Percentiles rank a stretch among this genome's conserved stretches.
Evolutionary conservation across 1,284 basidiomycete genomes (phyloP).

Genomic region (Cryptococcus sp.): DNA sequence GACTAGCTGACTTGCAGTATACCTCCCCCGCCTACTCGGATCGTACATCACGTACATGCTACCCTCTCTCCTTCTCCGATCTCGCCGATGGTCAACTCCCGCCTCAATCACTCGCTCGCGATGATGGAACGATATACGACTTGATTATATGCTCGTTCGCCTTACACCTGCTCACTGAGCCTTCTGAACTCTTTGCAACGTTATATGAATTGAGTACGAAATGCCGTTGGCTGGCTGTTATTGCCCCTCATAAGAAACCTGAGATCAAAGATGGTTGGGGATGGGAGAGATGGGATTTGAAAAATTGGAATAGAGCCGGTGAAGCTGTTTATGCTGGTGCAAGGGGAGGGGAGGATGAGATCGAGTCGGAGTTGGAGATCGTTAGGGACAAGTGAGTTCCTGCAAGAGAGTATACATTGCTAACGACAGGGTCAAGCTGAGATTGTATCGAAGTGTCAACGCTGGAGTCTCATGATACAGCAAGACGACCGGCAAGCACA

Average conservation of each 20-base stretch:
- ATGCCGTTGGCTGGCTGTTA: conserved; percentile 59
- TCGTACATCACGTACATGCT: conserved; percentile 54
- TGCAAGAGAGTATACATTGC: background rate
- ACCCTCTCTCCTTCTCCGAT: conserved; percentile 55
- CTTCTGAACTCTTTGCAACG: conserved; percentile 61
- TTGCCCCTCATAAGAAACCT: conserved; percentile 70
- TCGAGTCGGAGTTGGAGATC: conserved; percentile 50
- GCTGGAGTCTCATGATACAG: background rate
- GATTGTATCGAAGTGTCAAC: background rate
- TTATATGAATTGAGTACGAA: conserved; percentile 62
- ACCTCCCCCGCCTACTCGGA: conserved; percentile 54
- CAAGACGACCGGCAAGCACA: no score
- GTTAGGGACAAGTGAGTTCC: conserved; percentile 56
- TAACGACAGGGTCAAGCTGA: background rate
- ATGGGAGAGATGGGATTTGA: conserved; percentile 63
- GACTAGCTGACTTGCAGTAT: conserved; percentile 44
- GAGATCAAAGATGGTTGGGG: conserved; percentile 73
- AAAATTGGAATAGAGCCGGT: conserved; percentile 54
- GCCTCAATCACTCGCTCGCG: background rate
- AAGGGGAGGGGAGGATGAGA: conserved; percentile 14
- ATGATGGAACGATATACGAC: conserved; percentile 48
- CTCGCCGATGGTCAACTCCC: conserved; percentile 55
- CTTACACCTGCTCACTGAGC: conserved; percentile 60
- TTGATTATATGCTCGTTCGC: conserved; percentile 69
- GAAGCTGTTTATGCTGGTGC: conserved; percentile 26